A percentile compares a stretch with the other conserved stretches of the same genome.
Conservation (phyloP, 768 basidiomycete genomes). For the Macrolepiota albuminosa region DNA sequence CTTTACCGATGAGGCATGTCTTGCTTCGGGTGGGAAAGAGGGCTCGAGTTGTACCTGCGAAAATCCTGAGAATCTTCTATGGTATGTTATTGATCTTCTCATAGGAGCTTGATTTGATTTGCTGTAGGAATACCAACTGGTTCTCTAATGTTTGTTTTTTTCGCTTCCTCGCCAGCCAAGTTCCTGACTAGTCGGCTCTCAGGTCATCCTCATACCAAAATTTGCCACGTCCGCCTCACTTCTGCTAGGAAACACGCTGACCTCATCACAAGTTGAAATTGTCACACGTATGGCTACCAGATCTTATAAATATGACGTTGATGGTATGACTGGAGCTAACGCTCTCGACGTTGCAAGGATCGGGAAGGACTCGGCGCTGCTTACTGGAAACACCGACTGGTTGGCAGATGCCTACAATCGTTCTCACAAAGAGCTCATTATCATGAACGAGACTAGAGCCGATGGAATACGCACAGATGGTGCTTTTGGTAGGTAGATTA, state of each 20-base stretch:
- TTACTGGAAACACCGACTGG: constrained; percentile 37
- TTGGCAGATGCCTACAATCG: constrained; percentile 45
- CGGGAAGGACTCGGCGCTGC: constrained; percentile 48
- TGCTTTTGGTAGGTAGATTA: constrained; percentile 34
- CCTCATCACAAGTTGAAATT: constrained; percentile 25
- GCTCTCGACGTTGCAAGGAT: constrained; percentile 56
- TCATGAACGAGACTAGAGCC: constrained; percentile 42
- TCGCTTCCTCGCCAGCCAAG: neutral
- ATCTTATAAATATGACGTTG: constrained; percentile 37
- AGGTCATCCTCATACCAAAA: constrained; percentile 50
- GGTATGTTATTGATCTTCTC: constrained; percentile 17
- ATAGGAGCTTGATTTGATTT: neutral
- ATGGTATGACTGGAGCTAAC: constrained; percentile 49
- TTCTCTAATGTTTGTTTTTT: constrained; percentile 34
- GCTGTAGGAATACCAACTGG: constrained; percentile 49
- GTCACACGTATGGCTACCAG: constrained; percentile 39
- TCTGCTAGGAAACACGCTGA: constrained; percentile 33
- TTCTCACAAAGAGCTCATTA: constrained; percentile 49
- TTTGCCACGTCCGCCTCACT: constrained; percentile 46
- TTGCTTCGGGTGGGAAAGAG: constrained; percentile 37
- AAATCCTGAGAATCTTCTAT: constrained; percentile 30
- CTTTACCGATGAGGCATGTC: constrained; percentile 40
- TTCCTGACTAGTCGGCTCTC: neutral
- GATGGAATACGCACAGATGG: constrained; percentile 62
- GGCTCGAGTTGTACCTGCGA: constrained; percentile 41